Evolutionary conservation across 2,329 filamentous ascomycete species (phyloP), one percentile per base, ranked within the genome.

Genomic region (Coniochaeta ligniaria): DNA sequence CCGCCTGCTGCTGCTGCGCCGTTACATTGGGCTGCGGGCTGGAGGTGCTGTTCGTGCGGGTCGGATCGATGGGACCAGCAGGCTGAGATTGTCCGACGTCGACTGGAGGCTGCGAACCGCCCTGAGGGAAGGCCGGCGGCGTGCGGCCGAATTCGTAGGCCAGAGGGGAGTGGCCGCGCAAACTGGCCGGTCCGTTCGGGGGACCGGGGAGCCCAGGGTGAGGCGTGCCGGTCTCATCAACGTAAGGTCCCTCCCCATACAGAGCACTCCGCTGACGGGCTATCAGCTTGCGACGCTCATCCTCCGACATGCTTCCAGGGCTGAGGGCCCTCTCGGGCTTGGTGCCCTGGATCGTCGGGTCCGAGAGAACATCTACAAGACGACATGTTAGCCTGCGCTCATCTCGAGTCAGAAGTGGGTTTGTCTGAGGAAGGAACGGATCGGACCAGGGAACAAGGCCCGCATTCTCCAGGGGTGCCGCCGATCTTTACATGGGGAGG

Each of bases 271-370:
- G 92, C 78, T 98, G 95, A 72, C 94, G 93, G 68, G 93, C 91
- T 76, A 98, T 96, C 74, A 98, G 83, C 69, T 98, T 94, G 69
- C 94, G 92, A 69, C 94, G 94, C 71, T 96, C 93, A 70, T 97
- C 93, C 79, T 98, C 95, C 73, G 89, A 96, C 89, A 96, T 90
- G 71, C 80, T 77, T 69, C 88, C 87, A 59, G 91, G 91, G 78
- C 91, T 95, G 78, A 92, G 84, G 69, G 91, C 88, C 73, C 91
- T 90, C 71, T 95, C 91, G 73, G 89, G 88, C 81, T 97, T 97
- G 81, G 4, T 41, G 38, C 38, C 38, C 16, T 41, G 38, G 17
- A 81, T 83, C 8, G 28, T 57, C 20, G 38, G 31, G 31, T 57
- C 54, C 17, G 54, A 35, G 67, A 83, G 73, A 65, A 78, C 77